phyloP scores from a whole-genome alignment of 441 rosid genomes.

The Pelargonium australe region DNA sequence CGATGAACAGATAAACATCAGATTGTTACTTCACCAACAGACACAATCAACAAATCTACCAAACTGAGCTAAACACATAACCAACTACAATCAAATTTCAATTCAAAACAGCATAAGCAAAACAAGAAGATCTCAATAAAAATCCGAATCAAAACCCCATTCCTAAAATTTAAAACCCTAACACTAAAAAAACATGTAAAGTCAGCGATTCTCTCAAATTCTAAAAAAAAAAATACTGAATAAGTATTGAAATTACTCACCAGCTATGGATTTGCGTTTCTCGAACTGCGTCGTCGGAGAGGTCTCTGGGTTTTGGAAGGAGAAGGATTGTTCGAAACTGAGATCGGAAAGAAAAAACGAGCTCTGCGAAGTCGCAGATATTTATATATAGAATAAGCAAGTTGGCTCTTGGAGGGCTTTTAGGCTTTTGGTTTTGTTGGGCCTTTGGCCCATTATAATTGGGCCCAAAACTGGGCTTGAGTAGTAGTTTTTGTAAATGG shows the following conservation, averaged over 20 bases:
- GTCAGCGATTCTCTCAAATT: neutral
- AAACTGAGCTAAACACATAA: neutral
- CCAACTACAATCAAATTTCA: neutral
- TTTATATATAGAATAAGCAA: neutral
- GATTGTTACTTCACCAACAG: no score
- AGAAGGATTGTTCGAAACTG: neutral
- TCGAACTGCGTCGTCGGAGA: conserved; percentile 1
- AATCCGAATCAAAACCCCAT: neutral
- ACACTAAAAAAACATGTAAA: neutral
- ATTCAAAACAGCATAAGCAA: neutral
- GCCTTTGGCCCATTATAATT: no score
- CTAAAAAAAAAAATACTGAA: neutral
- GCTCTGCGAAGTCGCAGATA: no score
- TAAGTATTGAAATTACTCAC: neutral
- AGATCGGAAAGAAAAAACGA: neutral
- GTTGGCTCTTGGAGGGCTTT: neutral
- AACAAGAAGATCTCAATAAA: neutral
- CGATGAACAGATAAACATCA: no score
- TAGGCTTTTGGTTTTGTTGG: neutral
- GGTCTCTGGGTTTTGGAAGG: neutral
- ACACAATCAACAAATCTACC: no score
- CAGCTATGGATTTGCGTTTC: neutral
- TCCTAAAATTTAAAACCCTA: neutral
- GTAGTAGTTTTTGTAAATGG: no score
- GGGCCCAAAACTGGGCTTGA: neutral